phyloP scores from a whole-genome alignment of 148 eudicot genomes.

The Cornus kousa region DNA sequence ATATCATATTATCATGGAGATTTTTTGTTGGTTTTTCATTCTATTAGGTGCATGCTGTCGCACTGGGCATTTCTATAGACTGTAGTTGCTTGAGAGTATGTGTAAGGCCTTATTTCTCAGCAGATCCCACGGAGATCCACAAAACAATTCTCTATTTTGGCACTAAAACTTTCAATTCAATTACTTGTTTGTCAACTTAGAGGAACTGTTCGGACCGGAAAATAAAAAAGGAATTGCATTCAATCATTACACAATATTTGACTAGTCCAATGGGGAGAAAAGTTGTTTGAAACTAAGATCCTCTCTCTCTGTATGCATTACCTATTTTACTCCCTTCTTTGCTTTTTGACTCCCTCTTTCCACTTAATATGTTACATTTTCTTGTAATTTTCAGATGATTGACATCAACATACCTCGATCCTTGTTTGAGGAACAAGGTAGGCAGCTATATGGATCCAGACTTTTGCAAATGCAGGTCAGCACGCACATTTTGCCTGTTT shows the following conservation, averaged over 20 bases:
- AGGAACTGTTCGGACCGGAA: background rate
- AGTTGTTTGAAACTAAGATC: background rate
- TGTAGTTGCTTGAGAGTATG: no score
- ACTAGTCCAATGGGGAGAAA: background rate
- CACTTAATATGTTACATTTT: background rate
- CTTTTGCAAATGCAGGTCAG: conserved; percentile 87
- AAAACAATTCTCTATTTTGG: background rate
- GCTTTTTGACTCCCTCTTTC: background rate
- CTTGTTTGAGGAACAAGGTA: conserved; percentile 92
- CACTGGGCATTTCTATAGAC: no score
- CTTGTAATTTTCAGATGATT: conserved; percentile 57
- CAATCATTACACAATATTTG: background rate
- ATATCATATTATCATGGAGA: background rate
- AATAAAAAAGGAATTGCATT: background rate
- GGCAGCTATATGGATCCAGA: conserved; percentile 86
- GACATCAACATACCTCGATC: conserved; percentile 86
- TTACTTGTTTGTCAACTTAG: background rate
- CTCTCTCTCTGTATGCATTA: background rate
- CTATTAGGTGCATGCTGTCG: no score
- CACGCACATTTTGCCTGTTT: background rate
- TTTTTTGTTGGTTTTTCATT: no score
- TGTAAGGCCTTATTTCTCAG: no score
- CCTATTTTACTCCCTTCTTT: background rate
- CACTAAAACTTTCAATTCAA: background rate
- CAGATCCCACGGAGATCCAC: background rate